Percentiles rank a stretch among this genome's conserved stretches.
Conservation (phyloP, 2,329 filamentous ascomycete genomes). For the Penicillium sp. region DNA sequence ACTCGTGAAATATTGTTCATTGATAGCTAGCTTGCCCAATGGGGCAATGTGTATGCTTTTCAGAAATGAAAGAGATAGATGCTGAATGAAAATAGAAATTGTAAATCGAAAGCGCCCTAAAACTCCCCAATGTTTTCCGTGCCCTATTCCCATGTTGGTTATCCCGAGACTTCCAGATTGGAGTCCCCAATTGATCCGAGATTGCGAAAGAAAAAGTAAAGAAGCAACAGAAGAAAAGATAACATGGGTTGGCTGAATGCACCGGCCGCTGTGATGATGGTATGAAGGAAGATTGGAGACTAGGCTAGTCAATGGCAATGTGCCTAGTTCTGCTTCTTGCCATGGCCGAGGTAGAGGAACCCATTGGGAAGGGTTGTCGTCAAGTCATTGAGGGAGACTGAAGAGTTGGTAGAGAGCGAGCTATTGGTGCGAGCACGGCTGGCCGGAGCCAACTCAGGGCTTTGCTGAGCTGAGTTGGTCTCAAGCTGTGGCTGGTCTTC, state of each 20-base stretch:
- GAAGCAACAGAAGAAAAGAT: neutral
- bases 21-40: neutral
- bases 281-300: constrained; percentile 2
- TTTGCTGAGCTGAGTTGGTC: constrained; percentile 7
- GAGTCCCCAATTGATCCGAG: constrained; percentile 9
- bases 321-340: constrained; percentile 13
- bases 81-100: neutral
- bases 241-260: neutral
- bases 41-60: constrained; percentile 1
- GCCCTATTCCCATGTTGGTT: neutral
- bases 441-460: constrained; percentile 10
- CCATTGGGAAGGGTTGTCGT: constrained; percentile 20
- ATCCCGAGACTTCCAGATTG: constrained; percentile 3
- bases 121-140: constrained; percentile 5
- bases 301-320: constrained; percentile 8
- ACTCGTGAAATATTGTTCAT: neutral
- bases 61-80: neutral
- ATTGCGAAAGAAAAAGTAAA: constrained; percentile 4
- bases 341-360: constrained; percentile 31
- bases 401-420: constrained; percentile 26
- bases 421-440: constrained; percentile 28
- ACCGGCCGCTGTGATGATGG: constrained; percentile 16
- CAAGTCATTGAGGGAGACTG: constrained; percentile 15
- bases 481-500: constrained; percentile 20
- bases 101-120: neutral